Base-by-base conservation (phyloP, 257 asterid species). In the Solanum corneliomulleri region DNA sequence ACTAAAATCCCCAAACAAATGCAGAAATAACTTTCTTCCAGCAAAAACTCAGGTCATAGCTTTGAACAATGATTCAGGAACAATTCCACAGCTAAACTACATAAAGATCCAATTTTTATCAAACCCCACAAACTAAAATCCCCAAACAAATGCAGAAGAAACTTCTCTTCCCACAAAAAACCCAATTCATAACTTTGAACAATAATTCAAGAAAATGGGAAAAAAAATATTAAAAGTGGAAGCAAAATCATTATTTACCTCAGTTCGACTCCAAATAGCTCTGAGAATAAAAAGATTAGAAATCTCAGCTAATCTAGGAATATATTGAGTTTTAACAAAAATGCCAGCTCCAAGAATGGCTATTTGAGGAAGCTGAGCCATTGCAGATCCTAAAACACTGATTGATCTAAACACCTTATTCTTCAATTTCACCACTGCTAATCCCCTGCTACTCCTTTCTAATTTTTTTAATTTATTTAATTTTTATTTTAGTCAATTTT, bases 321-420 rank as follows among this genome's bases (percentile, higher is more conserved):
- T 93, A 91, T 96, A 96, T 76, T 94, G 92, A 84, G 78, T 92
- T 89, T 91, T 92, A 3, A 94, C 98, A 87, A 96, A 96, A 85
- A 92, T 95, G 64, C 99, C 99, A 78, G 98, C 98, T 47, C 99
- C 99, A 76, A 96, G 87, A 39, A 96, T 94, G 35, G 99, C 98
- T 31, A 96, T 93, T 20, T 90, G 91, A 58, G 97, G 99, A 15
- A 44, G 91, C 88, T 84, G 77, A 83, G 92, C 94, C 96, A 92
- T 92, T 78, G 87, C 42, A 80, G 68, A 47, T 47, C 42, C 18
- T 47, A 20, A 27, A 47, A 0, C 6, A 44, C n/a, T 77, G 58
- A 3, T 23, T 21, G 82, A 69, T 69, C 75, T 69, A n/a, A 69
- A 31, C 37, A 29, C 75, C 14, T 31, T 13, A 12, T 13, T 68